phyloP scores from a whole-genome alignment of 2,329 filamentous ascomycete species.

The Venturia effusa region DNA sequence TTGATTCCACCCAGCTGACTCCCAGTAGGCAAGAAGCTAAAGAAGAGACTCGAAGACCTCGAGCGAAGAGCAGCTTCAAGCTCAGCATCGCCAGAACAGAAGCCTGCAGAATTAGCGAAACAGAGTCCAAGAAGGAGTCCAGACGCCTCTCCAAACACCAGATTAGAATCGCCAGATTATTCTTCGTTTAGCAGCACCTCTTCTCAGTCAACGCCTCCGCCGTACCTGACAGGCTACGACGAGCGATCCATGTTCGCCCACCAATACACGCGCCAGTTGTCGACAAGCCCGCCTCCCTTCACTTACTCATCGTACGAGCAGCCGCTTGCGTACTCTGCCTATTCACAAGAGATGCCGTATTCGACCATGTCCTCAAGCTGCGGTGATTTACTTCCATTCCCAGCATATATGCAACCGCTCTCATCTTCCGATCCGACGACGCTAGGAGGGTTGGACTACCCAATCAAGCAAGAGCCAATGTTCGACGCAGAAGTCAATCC shows the following conservation, averaged over 20 bases:
- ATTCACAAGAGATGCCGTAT: conserved; percentile 32
- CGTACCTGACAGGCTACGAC: conserved; percentile 52
- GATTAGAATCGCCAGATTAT: conserved; percentile 3
- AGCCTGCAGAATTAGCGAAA: conserved; percentile 41
- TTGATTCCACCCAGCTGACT: conserved; percentile 16
- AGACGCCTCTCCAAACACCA: background rate
- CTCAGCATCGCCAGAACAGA: conserved; percentile 48
- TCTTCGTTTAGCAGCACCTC: conserved; percentile 1
- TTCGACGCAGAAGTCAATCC: conserved; percentile 50
- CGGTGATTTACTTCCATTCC: conserved; percentile 26
- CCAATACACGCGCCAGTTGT: conserved; percentile 57
- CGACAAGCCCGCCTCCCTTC: conserved; percentile 61
- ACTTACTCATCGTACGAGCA: conserved; percentile 59
- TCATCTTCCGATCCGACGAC: conserved; percentile 40
- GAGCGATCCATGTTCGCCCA: conserved; percentile 54
- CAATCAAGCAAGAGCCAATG: conserved; percentile 57
- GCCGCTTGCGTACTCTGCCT: conserved; percentile 50
- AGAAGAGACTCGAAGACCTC: conserved; percentile 77
- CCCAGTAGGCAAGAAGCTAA: conserved; percentile 72
- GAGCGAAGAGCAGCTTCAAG: conserved; percentile 64
- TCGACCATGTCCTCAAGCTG: conserved; percentile 25
- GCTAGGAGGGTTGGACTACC: conserved; percentile 47
- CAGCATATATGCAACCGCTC: conserved; percentile 44
- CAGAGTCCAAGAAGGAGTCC: conserved; percentile 11
- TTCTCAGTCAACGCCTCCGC: conserved; percentile 32